A percentile compares a stretch with the other conserved stretches of the same genome.
Conservation (phyloP, 225 moss, liverwort and hornwort genomes). For the Sphagnum tenellum region DNA sequence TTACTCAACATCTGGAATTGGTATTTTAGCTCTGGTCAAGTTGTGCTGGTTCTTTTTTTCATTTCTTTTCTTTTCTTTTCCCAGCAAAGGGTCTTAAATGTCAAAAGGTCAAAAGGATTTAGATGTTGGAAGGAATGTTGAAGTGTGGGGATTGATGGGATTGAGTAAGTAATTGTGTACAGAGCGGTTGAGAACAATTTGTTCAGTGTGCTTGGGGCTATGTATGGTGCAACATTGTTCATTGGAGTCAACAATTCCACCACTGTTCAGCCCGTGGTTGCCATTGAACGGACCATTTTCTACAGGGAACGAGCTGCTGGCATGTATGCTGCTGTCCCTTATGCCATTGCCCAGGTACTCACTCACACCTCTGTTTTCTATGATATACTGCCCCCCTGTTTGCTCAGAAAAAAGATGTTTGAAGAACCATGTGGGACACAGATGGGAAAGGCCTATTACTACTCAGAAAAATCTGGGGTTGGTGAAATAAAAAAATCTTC, state of each 20-base stretch:
- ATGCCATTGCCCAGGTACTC: slow-evolving; percentile 50
- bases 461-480: not conserved
- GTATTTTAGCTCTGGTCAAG: not conserved
- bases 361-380: too few species aligned
- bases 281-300: slow-evolving; percentile 68
- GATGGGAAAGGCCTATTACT: not conserved
- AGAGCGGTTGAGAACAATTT: slow-evolving; percentile 13
- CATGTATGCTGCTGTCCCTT: slow-evolving; percentile 71
- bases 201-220: slow-evolving; percentile 54
- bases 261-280: slow-evolving; percentile 65
- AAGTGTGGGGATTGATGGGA: too few species aligned
- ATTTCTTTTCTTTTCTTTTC: not conserved
- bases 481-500: too few species aligned
- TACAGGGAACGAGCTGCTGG: slow-evolving; percentile 75
- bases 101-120: too few species aligned
- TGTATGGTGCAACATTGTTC: slow-evolving; percentile 56
- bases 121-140: too few species aligned
- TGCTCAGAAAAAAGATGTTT: too few species aligned
- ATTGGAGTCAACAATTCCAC: slow-evolving; percentile 61
- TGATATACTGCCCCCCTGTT: too few species aligned
- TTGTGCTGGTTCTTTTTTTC: not conserved
- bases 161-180: not conserved
- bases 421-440: too few species aligned
- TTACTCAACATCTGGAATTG: not conserved
- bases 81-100: too few species aligned